phyloP scores from a whole-genome alignment of 345 rosid species.

The Eucalyptus tenuipes region DNA sequence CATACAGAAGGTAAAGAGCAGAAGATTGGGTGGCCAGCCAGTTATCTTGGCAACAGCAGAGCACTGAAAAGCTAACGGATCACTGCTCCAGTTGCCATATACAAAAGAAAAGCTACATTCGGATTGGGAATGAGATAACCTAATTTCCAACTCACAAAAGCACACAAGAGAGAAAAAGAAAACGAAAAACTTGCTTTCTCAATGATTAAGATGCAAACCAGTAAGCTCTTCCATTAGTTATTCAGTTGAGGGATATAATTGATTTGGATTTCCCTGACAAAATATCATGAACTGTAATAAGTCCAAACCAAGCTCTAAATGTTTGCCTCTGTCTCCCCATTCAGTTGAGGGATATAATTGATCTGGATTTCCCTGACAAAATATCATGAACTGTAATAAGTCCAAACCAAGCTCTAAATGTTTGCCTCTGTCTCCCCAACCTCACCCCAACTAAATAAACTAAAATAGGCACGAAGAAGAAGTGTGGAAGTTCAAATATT shows the following conservation, averaged over 20 bases:
- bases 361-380: not conserved
- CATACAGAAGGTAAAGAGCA: not conserved
- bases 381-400: not conserved
- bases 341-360: not conserved
- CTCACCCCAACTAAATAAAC: not conserved
- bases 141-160: fast-evolving
- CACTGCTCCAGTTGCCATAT: not conserved
- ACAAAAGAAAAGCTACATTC: not conserved
- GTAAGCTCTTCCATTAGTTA: not conserved
- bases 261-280: not conserved
- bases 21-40: not conserved
- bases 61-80: not conserved
- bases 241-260: not conserved
- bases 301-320: not conserved
- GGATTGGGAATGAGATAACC: no score
- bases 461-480: not conserved
- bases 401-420: not conserved
- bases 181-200: not conserved
- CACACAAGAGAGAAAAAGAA: no score
- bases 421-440: not conserved
- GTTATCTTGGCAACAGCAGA: not conserved
- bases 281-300: not conserved
- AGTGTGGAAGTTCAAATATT: not conserved
- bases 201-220: not conserved
- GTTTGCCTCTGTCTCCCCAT: not conserved